These are phyloP conservation scores for Skeletonema grethae DNA, from an alignment of 108 stramenopile genomes.

Conservation along the genomic window DNA sequence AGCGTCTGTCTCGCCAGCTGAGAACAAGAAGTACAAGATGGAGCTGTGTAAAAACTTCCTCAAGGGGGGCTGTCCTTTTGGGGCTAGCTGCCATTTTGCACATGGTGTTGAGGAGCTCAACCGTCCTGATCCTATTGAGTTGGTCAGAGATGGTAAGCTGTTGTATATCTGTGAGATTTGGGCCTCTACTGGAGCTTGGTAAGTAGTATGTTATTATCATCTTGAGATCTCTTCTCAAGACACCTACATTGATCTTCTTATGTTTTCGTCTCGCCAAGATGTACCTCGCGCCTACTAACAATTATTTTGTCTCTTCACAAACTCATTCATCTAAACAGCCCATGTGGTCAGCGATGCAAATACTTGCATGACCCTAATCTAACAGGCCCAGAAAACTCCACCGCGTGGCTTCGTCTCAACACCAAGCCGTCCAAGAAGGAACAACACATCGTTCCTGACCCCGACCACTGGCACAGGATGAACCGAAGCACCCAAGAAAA, in stretches of 20 bases:
- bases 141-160: slow-evolving; percentile 15
- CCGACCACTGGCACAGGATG: slow-evolving; percentile 16
- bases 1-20: slow-evolving; percentile 1
- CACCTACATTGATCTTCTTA: background rate
- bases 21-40: slow-evolving; percentile 39
- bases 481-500: slow-evolving; percentile 25
- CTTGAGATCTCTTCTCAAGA: background rate
- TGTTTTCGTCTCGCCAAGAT: background rate
- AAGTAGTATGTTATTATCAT: background rate
- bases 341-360: slow-evolving; percentile 37
- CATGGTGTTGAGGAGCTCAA: slow-evolving; percentile 25
- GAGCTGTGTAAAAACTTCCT: slow-evolving; percentile 32
- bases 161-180: slow-evolving; percentile 23
- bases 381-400: slow-evolving; percentile 1
- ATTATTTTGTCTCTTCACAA: background rate
- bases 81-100: slow-evolving; percentile 25
- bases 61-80: slow-evolving; percentile 17
- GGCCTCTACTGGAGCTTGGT: slow-evolving; percentile 41
- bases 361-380: slow-evolving; percentile 34
- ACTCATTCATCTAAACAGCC: slow-evolving; percentile 10
- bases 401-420: slow-evolving; percentile 27
- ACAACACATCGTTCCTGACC: slow-evolving; percentile 20
- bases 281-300: background rate
- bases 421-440: slow-evolving; percentile 39
- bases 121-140: slow-evolving; percentile 10